These are phyloP conservation scores for Citropsis articulata DNA, from an alignment of 345 rosid species.

Conservation along the genomic window DNA sequence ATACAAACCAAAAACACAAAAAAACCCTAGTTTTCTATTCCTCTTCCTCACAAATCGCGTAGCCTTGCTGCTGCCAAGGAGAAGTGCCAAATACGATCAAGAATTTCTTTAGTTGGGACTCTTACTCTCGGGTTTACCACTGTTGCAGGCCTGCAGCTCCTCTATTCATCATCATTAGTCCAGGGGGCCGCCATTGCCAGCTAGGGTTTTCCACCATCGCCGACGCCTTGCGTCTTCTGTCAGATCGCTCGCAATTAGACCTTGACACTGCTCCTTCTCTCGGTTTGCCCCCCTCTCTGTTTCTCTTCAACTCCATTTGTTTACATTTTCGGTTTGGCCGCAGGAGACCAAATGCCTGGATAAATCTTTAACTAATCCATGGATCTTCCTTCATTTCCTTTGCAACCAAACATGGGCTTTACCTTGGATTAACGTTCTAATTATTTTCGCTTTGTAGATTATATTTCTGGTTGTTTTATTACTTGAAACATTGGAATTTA, in stretches of 20 bases:
- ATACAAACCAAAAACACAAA: no score
- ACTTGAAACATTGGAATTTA: no score
- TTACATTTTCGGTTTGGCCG: not conserved
- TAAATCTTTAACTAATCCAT: not conserved
- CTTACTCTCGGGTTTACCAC: no score
- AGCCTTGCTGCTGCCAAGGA: no score
- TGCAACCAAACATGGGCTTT: conserved; percentile 13
- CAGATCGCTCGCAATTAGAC: conserved; percentile 49
- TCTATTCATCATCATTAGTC: no score
- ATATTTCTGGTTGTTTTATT: no score
- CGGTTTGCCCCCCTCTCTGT: conserved; percentile 32
- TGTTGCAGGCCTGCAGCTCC: no score
- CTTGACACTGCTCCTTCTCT: conserved; percentile 56
- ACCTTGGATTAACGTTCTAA: not conserved
- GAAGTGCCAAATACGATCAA: no score
- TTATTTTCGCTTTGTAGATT: not conserved
- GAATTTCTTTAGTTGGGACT: no score
- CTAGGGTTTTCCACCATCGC: not conserved
- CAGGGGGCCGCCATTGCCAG: no score
- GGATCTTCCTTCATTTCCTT: not conserved
- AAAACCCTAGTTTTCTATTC: no score
- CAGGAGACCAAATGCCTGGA: not conserved
- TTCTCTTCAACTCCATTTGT: not conserved
- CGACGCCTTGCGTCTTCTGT: conserved; percentile 63
- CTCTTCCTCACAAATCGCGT: no score